phyloP scores from a whole-genome alignment of 805 yeast species.

The Diddensiella santjacobensis region DNA sequence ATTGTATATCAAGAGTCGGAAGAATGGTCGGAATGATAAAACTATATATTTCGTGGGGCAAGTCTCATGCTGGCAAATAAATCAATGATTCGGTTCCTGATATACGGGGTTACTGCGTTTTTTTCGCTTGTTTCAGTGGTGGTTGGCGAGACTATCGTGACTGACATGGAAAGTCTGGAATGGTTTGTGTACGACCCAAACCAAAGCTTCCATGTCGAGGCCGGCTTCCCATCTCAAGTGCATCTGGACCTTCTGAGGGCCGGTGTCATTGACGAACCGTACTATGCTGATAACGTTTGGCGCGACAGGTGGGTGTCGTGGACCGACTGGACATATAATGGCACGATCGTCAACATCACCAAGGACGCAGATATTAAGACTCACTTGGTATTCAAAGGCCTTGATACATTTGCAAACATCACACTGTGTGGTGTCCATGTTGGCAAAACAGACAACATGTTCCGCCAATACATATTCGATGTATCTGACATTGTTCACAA shows the following conservation, averaged over 20 bases:
- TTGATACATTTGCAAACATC: conserved; percentile 19
- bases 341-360: neutral
- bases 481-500: neutral
- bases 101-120: too few species aligned
- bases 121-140: too few species aligned
- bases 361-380: neutral
- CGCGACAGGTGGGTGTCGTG: conserved; percentile 48
- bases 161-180: too few species aligned
- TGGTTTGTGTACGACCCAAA: too few species aligned
- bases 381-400: conserved; percentile 20
- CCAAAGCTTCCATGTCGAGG: too few species aligned
- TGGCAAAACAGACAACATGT: conserved; percentile 40
- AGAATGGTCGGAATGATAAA: too few species aligned
- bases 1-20: too few species aligned
- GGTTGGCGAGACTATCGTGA: too few species aligned
- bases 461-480: conserved; percentile 3
- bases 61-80: too few species aligned
- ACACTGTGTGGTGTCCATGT: conserved; percentile 28
- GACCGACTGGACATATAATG: conserved; percentile 43
- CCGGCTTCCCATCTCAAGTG: conserved; percentile 9
- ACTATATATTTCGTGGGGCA: too few species aligned
- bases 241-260: conserved; percentile 37
- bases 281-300: conserved; percentile 40
- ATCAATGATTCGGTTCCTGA: too few species aligned
- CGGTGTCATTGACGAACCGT: conserved; percentile 43